phyloP scores from a whole-genome alignment of 768 basidiomycete species.

The Trametes punicea region DNA sequence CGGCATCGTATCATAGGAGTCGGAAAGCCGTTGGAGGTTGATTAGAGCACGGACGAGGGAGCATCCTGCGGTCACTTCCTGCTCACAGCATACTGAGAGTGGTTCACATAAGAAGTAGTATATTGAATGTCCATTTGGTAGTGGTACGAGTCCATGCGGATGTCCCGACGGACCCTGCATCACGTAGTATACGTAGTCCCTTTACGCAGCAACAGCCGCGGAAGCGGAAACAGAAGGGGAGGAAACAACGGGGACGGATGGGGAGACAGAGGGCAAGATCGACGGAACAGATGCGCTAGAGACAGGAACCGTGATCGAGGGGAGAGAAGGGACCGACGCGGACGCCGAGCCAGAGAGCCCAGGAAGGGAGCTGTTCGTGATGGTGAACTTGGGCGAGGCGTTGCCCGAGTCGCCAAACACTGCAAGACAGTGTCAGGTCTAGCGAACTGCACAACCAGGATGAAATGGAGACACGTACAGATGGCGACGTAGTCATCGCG shows the following conservation, averaged over 20 bases:
- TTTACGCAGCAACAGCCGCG: neutral
- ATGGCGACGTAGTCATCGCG: slow-evolving; percentile 46
- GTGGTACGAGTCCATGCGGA: slow-evolving; percentile 3
- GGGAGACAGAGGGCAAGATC: slow-evolving; percentile 25
- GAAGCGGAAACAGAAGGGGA: slow-evolving; percentile 1
- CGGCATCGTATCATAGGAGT: no score
- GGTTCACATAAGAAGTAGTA: neutral
- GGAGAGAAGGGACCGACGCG: neutral
- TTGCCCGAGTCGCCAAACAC: slow-evolving; percentile 50
- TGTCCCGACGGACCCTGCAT: neutral
- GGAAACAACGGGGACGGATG: slow-evolving; percentile 10
- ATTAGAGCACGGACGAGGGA: no score
- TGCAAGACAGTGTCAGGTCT: slow-evolving; percentile 16
- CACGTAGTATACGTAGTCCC: neutral
- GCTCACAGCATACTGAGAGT: no score
- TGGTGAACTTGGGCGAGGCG: slow-evolving; percentile 28
- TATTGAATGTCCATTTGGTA: neutral
- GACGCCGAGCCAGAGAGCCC: neutral
- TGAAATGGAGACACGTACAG: slow-evolving; percentile 28
- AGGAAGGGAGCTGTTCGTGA: slow-evolving; percentile 11
- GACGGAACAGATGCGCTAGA: neutral
- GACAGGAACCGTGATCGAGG: neutral
- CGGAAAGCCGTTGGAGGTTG: no score
- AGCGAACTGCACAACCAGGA: no score
- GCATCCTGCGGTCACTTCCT: no score